These are phyloP conservation scores for Chrysosporium queenslandicum DNA, from an alignment of 2,329 filamentous ascomycete genomes.

Conservation along the genomic window DNA sequence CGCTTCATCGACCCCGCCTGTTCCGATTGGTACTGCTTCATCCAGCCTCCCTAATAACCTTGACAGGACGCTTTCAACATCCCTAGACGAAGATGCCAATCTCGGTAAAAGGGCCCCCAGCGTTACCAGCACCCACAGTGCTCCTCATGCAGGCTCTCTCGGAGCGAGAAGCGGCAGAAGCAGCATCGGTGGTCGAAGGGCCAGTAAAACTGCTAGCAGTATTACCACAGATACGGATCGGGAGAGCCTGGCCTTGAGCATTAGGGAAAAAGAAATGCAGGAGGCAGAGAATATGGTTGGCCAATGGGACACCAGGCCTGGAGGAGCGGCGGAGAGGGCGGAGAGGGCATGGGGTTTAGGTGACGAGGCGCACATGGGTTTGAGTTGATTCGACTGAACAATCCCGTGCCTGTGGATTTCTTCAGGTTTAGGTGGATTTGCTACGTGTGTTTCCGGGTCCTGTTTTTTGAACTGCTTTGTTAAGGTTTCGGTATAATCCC, in stretches of 20 bases:
- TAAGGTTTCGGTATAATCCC: neutral
- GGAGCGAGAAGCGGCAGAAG: conserved; percentile 19
- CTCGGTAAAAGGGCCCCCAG: neutral
- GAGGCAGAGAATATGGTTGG: conserved; percentile 41
- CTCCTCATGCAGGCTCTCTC: conserved; percentile 16
- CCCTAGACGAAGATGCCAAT: conserved; percentile 3
- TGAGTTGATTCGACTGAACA: conserved; percentile 50
- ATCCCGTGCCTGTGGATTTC: neutral
- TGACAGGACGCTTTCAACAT: conserved; percentile 3
- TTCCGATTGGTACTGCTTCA: neutral
- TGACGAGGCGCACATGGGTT: conserved; percentile 72
- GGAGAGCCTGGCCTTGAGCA: conserved; percentile 21
- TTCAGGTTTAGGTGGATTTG: neutral
- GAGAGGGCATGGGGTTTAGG: conserved; percentile 61
- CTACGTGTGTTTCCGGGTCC: neutral
- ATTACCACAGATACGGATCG: conserved; percentile 20
- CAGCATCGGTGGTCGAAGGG: conserved; percentile 11
- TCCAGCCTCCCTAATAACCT: conserved; percentile 10
- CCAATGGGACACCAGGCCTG: conserved; percentile 45
- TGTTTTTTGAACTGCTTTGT: neutral
- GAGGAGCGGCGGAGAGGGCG: conserved; percentile 43
- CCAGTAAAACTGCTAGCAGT: conserved; percentile 16
- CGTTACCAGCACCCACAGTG: conserved; percentile 6
- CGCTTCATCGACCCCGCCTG: conserved; percentile 4
- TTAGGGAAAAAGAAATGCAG: conserved; percentile 32